Percentiles rank a stretch among this genome's conserved stretches.
Evolutionary conservation across 768 basidiomycete genomes (phyloP).

Genomic region (Hygrophorus pudorinus): DNA sequence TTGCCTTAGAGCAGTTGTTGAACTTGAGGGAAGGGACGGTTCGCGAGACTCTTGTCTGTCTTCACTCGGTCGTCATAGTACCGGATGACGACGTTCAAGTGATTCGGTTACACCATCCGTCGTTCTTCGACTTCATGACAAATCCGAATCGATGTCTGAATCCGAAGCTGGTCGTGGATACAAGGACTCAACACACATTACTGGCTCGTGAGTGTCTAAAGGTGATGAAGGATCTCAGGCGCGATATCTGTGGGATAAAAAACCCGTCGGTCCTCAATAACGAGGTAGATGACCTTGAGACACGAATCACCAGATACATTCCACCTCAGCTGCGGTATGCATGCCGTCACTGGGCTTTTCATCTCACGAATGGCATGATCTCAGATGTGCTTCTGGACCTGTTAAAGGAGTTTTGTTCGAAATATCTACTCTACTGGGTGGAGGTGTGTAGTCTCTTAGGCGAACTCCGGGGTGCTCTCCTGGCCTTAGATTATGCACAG

Average conservation of each 20-base stretch:
- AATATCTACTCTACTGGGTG: constrained; percentile 14
- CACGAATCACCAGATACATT: constrained; percentile 4
- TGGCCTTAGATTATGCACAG: background rate
- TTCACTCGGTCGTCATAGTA: constrained; percentile 9
- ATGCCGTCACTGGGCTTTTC: constrained; percentile 13
- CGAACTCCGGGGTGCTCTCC: background rate
- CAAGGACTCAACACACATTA: constrained; percentile 3
- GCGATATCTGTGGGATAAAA: constrained; percentile 7
- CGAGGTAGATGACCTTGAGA: constrained; percentile 3
- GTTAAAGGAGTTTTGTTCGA: constrained; percentile 9
- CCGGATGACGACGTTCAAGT: background rate
- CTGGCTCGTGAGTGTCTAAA: constrained; percentile 3
- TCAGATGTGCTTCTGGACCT: constrained; percentile 2
- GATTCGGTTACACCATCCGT: constrained; percentile 12
- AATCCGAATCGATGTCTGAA: constrained; percentile 8
- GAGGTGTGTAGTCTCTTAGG: constrained; percentile 10
- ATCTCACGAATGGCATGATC: constrained; percentile 3
- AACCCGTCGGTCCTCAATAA: constrained; percentile 3
- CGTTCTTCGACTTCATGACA: constrained; percentile 14
- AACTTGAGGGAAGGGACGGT: background rate
- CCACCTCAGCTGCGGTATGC: constrained; percentile 13
- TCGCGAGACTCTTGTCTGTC: constrained; percentile 4
- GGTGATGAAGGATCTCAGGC: background rate
- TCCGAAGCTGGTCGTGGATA: constrained; percentile 4
- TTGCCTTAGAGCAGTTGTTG: constrained; percentile 3